Evolutionary conservation across 164 flowering plant species (phyloP).

Genomic region (Echeveria elegans): DNA sequence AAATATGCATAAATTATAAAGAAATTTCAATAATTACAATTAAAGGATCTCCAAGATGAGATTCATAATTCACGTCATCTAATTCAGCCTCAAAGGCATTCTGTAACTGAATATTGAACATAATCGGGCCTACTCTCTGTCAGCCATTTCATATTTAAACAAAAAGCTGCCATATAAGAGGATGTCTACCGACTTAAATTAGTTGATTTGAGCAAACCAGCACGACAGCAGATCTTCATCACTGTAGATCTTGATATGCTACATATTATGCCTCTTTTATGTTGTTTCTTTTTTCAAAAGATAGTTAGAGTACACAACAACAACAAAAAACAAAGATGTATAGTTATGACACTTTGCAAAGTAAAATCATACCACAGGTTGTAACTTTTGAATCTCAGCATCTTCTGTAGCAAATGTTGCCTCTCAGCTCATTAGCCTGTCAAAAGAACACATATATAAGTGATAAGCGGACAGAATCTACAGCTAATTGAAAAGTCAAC

Average conservation of each 20-base stretch:
- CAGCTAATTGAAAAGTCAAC: too few species aligned
- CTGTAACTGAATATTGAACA: not conserved
- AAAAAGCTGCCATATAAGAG: not conserved
- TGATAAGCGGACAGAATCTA: not conserved
- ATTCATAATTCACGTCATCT: too few species aligned
- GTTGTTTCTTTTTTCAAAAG: too few species aligned
- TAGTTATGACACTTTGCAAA: not conserved
- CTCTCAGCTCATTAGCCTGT: constrained; percentile 59
- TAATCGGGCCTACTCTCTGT: not conserved
- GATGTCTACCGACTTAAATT: not conserved
- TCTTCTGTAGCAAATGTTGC: constrained; percentile 45
- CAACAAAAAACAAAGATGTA: too few species aligned
- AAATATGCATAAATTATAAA: too few species aligned
- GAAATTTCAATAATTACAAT: not conserved
- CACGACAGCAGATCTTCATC: too few species aligned
- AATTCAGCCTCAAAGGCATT: too few species aligned
- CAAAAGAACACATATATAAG: not conserved
- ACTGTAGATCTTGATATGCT: too few species aligned
- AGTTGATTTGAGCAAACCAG: not conserved
- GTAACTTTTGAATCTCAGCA: constrained; percentile 51
- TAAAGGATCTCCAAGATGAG: not conserved
- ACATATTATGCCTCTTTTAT: too few species aligned
- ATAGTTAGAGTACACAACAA: too few species aligned
- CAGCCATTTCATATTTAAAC: not conserved
- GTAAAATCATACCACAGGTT: constrained; percentile 47